These are phyloP conservation scores for Sanguinoderma infundibulare DNA, from an alignment of 1,284 basidiomycete genomes.

Conservation along the genomic window DNA sequence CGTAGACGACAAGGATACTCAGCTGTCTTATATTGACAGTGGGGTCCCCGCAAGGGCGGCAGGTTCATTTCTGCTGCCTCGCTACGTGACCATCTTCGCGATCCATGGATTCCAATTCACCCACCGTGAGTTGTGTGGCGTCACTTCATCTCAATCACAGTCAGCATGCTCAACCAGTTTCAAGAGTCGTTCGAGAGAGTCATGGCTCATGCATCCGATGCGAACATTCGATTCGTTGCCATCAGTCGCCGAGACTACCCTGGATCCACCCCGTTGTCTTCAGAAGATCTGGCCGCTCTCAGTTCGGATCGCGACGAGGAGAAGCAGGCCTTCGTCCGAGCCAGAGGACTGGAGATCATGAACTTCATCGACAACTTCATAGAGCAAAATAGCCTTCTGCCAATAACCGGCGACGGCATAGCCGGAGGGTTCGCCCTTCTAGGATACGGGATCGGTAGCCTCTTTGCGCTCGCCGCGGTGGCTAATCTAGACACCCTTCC, in stretches of 20 bases:
- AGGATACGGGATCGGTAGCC: constrained; percentile 43
- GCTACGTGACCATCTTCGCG: constrained; percentile 23
- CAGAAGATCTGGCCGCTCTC: constrained; percentile 28
- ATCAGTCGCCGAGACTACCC: constrained; percentile 30
- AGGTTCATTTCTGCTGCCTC: not conserved
- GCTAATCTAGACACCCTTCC: constrained; percentile 32
- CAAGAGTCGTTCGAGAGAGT: constrained; percentile 18
- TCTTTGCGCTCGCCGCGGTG: constrained; percentile 32
- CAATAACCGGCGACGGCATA: constrained; percentile 31
- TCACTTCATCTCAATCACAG: not conserved
- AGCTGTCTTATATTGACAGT: constrained; percentile 23
- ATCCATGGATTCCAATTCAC: constrained; percentile 22
- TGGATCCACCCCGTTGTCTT: constrained; percentile 18
- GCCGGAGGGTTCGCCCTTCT: constrained; percentile 39
- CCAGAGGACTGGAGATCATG: constrained; percentile 37
- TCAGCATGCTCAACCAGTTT: not conserved
- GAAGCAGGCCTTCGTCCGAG: constrained; percentile 27
- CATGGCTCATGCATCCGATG: constrained; percentile 14
- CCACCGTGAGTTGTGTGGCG: constrained; percentile 3
- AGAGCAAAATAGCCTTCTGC: constrained; percentile 32
- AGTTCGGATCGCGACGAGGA: constrained; percentile 20
- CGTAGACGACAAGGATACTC: constrained; percentile 14
- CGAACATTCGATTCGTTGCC: constrained; percentile 31
- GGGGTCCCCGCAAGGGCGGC: constrained; percentile 8
- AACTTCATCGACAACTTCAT: constrained; percentile 40